Base-by-base conservation (phyloP, 352 stramenopile species). In the Phytophthora litchii region DNA sequence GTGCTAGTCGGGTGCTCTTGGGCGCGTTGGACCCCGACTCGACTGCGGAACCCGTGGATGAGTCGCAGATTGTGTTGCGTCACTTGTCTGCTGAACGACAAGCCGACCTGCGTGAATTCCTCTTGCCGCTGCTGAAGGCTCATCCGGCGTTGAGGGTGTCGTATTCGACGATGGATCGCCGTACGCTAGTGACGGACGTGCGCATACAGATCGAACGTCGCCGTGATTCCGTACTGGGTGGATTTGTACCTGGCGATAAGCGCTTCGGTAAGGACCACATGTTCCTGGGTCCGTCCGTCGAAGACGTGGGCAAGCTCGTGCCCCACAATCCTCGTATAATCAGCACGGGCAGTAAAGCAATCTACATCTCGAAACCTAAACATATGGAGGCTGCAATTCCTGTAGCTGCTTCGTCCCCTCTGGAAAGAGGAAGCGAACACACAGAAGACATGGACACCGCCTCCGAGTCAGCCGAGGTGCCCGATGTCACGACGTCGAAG, bases 171-270 rank as follows among this genome's bases (percentile, higher is more conserved):
- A 68, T 90, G 67, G 67, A 89, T 67, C 82, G 85, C 21, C 81
- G 79, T 41, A 91, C 84, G 12, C 59, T 94, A 0, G 83, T 89
- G 16, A 91, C 85, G 1, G 85, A 94, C 20, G 74, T 92, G 27
- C 81, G 84, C 8, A 70, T 94, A n/a, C 86, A 76, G 49, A 69
- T 94, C n/a, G 80, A 94, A 62, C 77, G 73, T 34, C 83, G 85
- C n/a, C 70, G 79, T 5, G 67, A 75, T 38, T 86, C 84, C 2
- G 86, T 86, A 27, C 77, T 83, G 13, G 81, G 80, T 0, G 73
- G 72, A 3, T 58, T 84, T 23, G 68, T 74, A 8, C 70, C 80
- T 1, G 78, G 76, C 8, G 72, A 88, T 43, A 83, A 88, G 59
- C 76, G 77, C 11, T 89, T 89, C 36, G 82, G 82, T 2, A 75